Percentiles rank a stretch among this genome's conserved stretches.
These are phyloP conservation scores for Cyclotella baltica DNA, from an alignment of 108 stramenopile genomes.

Conservation along the genomic window DNA sequence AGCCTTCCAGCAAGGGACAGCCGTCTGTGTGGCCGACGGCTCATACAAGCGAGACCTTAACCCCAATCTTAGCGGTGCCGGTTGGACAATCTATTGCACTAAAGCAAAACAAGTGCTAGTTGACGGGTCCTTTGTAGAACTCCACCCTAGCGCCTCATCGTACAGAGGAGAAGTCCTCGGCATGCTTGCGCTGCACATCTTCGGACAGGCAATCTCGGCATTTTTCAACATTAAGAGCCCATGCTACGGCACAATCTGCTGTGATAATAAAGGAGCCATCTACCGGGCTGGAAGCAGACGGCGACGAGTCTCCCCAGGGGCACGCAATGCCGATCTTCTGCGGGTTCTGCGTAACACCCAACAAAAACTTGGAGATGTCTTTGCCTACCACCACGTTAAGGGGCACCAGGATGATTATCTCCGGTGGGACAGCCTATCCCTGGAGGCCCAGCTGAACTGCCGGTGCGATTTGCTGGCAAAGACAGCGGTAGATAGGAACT, in stretches of 20 bases:
- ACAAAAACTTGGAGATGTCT: too few relatives aligned
- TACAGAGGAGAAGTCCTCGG: neutral
- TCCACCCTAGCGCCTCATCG: neutral
- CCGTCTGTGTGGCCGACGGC: neutral
- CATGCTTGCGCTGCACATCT: neutral
- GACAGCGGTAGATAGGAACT: too few relatives aligned
- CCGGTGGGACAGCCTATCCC: too few relatives aligned
- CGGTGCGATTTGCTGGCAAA: too few relatives aligned
- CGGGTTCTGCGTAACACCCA: neutral
- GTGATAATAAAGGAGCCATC: neutral
- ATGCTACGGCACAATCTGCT: neutral
- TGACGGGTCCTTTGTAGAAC: neutral
- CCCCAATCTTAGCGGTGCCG: neutral
- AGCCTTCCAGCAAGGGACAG: neutral
- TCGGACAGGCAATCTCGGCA: neutral
- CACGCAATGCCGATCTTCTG: too few relatives aligned
- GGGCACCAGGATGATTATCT: too few relatives aligned
- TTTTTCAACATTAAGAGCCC: neutral
- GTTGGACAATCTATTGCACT: neutral
- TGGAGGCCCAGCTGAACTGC: too few relatives aligned
- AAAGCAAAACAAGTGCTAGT: neutral
- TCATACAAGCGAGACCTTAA: neutral
- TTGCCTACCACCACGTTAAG: too few relatives aligned
- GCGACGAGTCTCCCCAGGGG: neutral
- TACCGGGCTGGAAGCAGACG: neutral